Base-by-base conservation (phyloP, 108 stramenopile species). In the Cyclotella cryptica region DNA sequence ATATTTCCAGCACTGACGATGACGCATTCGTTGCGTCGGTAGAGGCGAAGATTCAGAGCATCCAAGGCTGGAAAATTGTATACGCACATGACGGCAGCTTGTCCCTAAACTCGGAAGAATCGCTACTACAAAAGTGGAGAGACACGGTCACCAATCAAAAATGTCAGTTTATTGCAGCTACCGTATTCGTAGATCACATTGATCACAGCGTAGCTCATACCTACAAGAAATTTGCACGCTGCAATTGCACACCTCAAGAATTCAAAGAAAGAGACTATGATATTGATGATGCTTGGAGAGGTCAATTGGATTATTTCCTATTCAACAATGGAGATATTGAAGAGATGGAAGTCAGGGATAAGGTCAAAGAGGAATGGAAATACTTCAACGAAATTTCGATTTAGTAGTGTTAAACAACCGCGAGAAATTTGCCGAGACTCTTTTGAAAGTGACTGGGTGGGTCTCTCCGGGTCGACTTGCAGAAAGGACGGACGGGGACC, bases 231-330 rank as follows among this genome's bases (percentile, higher is more conserved):
- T 72, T 76, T 68, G n/a, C 65, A 12, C 21, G 57, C 40, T 72
- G 71, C 44, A 61, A 80, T 66, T 81, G 73, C 68, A 54, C 26
- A 19, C n/a, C 70, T 2, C 41, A 13, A 7, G 75, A 72, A 14
- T 83, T 83, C 57, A 67, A 72, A 43, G 46, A 47, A 42, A 61
- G 75, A 30, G 41, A 49, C 12, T 41, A 69, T 53, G 61, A 40
- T 27, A 54, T 72, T 22, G 35, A 43, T 59, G 41, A 53, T 42
- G 62, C 65, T 21, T 83, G 71, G 71, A 45, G 13, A 40, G 71
- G 75, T 43, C 81, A 83, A 67, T 58, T 83, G 66, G 81, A 83
- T 76, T 71, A 83, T 55, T 77, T 83, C 47, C 73, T 83, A 15
- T 77, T 55, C 40, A 83, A 83, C 43, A 51, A 21, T 45, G 70